Base-by-base conservation (phyloP, 2,329 filamentous ascomycete genomes). In the Aspergillus sp. region DNA sequence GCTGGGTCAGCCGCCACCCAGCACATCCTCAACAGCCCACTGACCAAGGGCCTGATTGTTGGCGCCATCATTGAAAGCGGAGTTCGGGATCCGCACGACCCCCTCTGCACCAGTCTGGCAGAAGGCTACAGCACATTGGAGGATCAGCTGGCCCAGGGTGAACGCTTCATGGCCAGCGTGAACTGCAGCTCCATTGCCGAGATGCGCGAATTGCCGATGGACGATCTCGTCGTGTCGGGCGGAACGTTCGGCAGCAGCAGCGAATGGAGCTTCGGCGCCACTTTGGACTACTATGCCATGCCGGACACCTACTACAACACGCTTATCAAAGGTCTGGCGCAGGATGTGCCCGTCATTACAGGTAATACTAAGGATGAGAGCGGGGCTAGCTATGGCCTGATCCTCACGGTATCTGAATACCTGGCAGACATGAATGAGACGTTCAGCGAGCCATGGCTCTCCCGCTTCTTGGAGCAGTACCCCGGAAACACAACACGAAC, bases 361-460 rank as follows among this genome's bases (percentile, higher is more conserved):
- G 71, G 71, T 21, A 72, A 73, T 61, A 73, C 64, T 50, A 63
- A 61, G 39, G 72, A 74, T 25, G 71, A 74, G 60, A 67, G 60
- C 30, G 70, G 71, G 15, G 66, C 68, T 1, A 60, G 32, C 38
- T 68, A 66, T n/a, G 61, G 61, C 15, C 62, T 68, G 2, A 65
- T 62, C 41, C 65, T 70, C 54, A 66, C 65, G 8, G 41, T 71
- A 8, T 53, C 57, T 15, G 59, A 65, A 19, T 72, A 71, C 62
- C 54, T 66, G 15, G 50, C 50, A 3, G 54, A 32, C 60, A 70
- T 58, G 19, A 32, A 44, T 8, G n/a, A 32, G 15, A 54, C 52
- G 13, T 54, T 32, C 52, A 44, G 38, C 21, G 39, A 32, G 23
- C n/a, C 25, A 2, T 54, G 52, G 39, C 38, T 44, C 2, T 17